A percentile compares a stretch with the other conserved stretches of the same genome.
These are phyloP conservation scores for Kwoniella botswanensis DNA, from an alignment of 768 basidiomycete genomes.

Conservation along the genomic window DNA sequence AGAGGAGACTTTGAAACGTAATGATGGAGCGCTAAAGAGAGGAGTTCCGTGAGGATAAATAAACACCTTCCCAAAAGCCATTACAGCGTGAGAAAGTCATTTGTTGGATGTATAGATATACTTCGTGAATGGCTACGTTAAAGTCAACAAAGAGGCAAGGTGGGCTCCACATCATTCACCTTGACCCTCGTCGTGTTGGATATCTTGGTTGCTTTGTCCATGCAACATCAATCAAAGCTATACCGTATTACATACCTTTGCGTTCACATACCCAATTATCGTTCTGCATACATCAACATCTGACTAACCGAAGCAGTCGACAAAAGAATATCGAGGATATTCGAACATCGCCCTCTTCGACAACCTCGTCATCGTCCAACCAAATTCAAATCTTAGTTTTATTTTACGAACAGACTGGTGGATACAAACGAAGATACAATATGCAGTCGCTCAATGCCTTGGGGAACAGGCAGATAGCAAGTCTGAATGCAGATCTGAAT, in stretches of 20 bases:
- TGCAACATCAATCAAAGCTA: neutral
- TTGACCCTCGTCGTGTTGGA: neutral
- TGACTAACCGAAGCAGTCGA: too few species aligned
- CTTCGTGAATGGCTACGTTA: too few species aligned
- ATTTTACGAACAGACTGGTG: too few species aligned
- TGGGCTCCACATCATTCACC: conserved; percentile 5
- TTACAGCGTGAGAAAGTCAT: conserved; percentile 31
- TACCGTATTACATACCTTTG: neutral
- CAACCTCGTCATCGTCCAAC: too few species aligned
- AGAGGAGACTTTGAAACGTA: conserved; percentile 47
- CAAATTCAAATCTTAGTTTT: neutral
- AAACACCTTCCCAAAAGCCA: conserved; percentile 53
- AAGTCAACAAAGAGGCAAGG: neutral
- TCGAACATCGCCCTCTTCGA: too few species aligned
- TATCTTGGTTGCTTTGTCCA: conserved; percentile 4
- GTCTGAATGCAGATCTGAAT: conserved; percentile 83
- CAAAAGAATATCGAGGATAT: too few species aligned
- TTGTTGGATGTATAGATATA: neutral
- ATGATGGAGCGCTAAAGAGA: conserved; percentile 51
- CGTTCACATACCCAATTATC: neutral
- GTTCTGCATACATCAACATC: neutral
- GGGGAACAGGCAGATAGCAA: conserved; percentile 87
- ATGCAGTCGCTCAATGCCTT: conserved; percentile 97
- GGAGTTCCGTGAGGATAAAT: conserved; percentile 48
- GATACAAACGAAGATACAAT: neutral